Conservation (phyloP, 1,284 basidiomycete species). For the Naganishia sp. region DNA sequence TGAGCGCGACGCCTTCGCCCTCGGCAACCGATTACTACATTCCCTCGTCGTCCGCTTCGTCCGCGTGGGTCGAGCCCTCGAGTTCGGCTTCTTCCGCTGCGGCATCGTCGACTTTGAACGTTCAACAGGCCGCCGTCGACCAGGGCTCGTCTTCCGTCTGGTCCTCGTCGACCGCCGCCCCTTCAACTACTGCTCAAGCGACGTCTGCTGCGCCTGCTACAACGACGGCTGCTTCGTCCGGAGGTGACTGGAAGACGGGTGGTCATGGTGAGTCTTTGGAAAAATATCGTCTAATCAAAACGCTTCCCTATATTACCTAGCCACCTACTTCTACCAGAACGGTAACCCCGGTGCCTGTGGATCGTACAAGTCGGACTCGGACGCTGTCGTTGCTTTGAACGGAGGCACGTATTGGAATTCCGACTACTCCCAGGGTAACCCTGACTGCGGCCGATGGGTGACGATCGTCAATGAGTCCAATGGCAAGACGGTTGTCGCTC, state of each 20-base stretch:
- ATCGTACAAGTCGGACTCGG: constrained; percentile 63
- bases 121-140: constrained; percentile 24
- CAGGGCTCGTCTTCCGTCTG: constrained; percentile 19
- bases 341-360: constrained; percentile 73
- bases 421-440: constrained; percentile 35
- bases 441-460: constrained; percentile 67
- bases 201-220: constrained; percentile 33
- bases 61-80: constrained; percentile 14
- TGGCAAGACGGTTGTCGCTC: constrained; percentile 64
- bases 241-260: constrained; percentile 22
- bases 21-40: constrained; percentile 27
- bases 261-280: constrained; percentile 30
- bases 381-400: constrained; percentile 65
- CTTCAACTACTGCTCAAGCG: constrained; percentile 13
- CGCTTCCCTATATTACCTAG: constrained; percentile 47
- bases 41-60: constrained; percentile 8
- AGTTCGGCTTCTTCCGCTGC: constrained; percentile 7
- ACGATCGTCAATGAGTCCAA: constrained; percentile 63
- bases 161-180: neutral
- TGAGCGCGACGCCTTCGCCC: constrained; percentile 2
- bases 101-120: constrained; percentile 11
- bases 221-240: constrained; percentile 35
- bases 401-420: constrained; percentile 35
- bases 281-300: neutral
- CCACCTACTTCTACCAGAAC: constrained; percentile 71